phyloP scores from a whole-genome alignment of 495 filamentous ascomycete genomes.

The Rhypophila decipiens region DNA sequence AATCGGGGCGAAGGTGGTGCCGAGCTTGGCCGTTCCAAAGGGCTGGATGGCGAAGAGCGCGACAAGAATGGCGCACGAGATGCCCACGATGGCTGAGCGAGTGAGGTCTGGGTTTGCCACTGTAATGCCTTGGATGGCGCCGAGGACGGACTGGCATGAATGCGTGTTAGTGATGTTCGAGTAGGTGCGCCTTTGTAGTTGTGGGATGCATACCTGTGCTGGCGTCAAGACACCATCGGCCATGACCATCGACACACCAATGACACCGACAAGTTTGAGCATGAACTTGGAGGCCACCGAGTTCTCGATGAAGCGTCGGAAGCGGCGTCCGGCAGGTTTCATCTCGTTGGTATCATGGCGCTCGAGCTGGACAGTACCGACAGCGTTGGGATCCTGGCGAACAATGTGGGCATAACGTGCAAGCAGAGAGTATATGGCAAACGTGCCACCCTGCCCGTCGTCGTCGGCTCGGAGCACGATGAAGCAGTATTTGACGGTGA shows the following conservation, averaged over 20 bases:
- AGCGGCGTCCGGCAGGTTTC: slow-evolving; percentile 37
- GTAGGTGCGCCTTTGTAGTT: too few relatives aligned
- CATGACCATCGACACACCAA: slow-evolving; percentile 65
- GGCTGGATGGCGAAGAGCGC: slow-evolving; percentile 65
- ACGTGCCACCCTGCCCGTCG: slow-evolving; percentile 69
- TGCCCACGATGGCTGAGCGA: slow-evolving; percentile 54
- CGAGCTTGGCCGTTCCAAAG: slow-evolving; percentile 59
- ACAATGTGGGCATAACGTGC: slow-evolving; percentile 44
- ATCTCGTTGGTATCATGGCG: slow-evolving; percentile 51
- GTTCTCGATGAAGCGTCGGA: slow-evolving; percentile 53
- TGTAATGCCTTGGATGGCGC: slow-evolving; percentile 62
- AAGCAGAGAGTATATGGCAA: slow-evolving; percentile 19
- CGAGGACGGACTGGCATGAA: slow-evolving; percentile 63
- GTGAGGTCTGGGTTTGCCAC: slow-evolving; percentile 39
- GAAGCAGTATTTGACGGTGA: slow-evolving; percentile 65
- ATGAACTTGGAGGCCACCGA: slow-evolving; percentile 43
- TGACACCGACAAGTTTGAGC: slow-evolving; percentile 58
- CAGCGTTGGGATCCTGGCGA: slow-evolving; percentile 45
- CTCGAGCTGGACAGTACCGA: slow-evolving; percentile 47
- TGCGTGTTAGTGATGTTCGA: too few relatives aligned
- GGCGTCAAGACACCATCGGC: slow-evolving; percentile 63
- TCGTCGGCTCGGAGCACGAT: slow-evolving; percentile 69
- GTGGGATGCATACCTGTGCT: too few relatives aligned
- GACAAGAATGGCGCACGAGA: slow-evolving; percentile 62
- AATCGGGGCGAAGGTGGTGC: slow-evolving; percentile 60